Conservation (phyloP, 78 protist species). For the Dictyostelium capitatum region DNA sequence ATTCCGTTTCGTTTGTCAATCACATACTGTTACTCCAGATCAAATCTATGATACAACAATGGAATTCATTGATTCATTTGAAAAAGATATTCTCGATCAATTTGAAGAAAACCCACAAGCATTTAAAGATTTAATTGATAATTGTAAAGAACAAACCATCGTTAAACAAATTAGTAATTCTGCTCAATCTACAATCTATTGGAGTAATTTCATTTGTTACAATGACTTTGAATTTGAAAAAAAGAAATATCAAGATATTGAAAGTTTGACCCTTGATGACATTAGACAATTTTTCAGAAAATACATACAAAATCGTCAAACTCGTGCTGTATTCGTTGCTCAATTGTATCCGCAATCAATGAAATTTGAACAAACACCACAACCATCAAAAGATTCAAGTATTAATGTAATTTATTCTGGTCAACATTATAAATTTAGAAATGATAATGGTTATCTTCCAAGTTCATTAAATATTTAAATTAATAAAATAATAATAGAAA, state of each 20-base stretch:
- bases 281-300: not conserved
- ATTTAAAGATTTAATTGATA: not conserved
- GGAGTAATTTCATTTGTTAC: not conserved
- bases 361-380: not conserved
- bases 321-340: not conserved
- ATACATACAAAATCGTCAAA: not conserved
- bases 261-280: not conserved
- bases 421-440: not conserved
- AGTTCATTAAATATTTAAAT: not conserved
- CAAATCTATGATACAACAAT: not conserved
- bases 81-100: not conserved
- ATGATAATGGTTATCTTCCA: not conserved
- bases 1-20: not conserved
- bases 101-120: not conserved
- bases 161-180: not conserved
- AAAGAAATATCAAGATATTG: not conserved
- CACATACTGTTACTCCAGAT: slow-evolving; percentile 6
- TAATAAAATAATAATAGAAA: too few relatives aligned
- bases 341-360: not conserved
- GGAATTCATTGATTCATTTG: not conserved
- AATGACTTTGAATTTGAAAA: not conserved
- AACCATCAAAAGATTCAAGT: not conserved
- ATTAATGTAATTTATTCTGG: not conserved
- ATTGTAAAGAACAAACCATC: not conserved
- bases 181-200: not conserved